These are phyloP conservation scores for Penicillium sp. DNA, from an alignment of 2,329 filamentous ascomycete species.

Conservation along the genomic window DNA sequence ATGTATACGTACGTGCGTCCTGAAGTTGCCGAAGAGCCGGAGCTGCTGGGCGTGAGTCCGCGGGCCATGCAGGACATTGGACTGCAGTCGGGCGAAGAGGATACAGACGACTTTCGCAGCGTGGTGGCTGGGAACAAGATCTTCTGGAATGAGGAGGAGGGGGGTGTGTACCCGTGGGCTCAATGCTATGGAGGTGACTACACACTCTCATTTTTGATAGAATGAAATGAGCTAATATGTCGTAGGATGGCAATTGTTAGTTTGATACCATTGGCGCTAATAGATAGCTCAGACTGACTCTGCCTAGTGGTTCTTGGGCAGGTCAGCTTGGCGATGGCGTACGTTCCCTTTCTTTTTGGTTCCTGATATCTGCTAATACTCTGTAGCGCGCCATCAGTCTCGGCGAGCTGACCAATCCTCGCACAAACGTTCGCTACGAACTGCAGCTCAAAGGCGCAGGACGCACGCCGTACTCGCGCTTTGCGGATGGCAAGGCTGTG, in stretches of 20 bases:
- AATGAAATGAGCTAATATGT: conserved; percentile 16
- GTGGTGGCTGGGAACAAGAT: conserved; percentile 79
- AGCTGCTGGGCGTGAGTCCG: conserved; percentile 76
- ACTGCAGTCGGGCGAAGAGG: conserved; percentile 63
- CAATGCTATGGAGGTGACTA: conserved; percentile 83
- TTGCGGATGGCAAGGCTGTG: conserved; percentile 93
- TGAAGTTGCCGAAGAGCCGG: conserved; percentile 64
- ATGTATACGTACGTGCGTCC: conserved; percentile 90
- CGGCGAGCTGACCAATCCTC: conserved; percentile 79
- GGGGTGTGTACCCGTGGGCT: conserved; percentile 93
- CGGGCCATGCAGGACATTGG: conserved; percentile 78
- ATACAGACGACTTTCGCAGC: conserved; percentile 69
- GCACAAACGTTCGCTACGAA: conserved; percentile 72
- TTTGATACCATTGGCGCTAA: conserved; percentile 10
- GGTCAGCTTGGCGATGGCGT: conserved; percentile 88
- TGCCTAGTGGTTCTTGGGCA: conserved; percentile 72
- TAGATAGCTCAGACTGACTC: neutral
- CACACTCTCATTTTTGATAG: neutral
- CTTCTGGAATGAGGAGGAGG: conserved; percentile 66
- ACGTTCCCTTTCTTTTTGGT: conserved; percentile 15
- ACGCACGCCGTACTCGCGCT: conserved; percentile 88
- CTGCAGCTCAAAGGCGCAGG: conserved; percentile 93
- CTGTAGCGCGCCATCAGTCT: conserved; percentile 74
- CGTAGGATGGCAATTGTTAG: conserved; percentile 49
- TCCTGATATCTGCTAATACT: conserved; percentile 6